Base-by-base conservation (phyloP, 2,329 filamentous ascomycete genomes). In the Alternaria ventricosa region DNA sequence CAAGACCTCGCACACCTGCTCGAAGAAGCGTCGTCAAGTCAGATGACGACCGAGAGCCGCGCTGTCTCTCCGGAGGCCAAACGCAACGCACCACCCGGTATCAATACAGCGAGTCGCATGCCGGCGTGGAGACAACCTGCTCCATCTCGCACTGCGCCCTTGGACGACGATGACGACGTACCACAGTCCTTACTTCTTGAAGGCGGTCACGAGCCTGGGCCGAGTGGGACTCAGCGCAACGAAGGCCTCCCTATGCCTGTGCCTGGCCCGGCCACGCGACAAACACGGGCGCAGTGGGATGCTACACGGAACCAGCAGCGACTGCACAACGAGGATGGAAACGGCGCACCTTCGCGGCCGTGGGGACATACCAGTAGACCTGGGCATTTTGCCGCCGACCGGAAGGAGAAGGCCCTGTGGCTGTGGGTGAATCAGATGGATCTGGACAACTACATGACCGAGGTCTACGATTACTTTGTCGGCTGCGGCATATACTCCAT, bases 351-450 rank as follows among this genome's bases (percentile, higher is more conserved):
- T 43, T 61, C 63, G 2, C 65, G 67, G 11, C 63, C 69, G 4
- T 78, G 75, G 74, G 67, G 64, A 9, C 61, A 70, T 36, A 64
- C 71, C 11, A 69, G 64, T 6, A 67, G 75, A 51, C 63, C 70
- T 3, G 72, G 72, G 5, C 71, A 74, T 41, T 75, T 77, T 23
- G 71, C 72, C 12, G 69, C 85, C 27, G 87, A 88, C 71, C 87
- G 89, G 1, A 89, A 89, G 78, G 91, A 95, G 75, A 91, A 90
- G 78, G 94, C 94, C 4, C 88, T 97, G 83, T 97, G 93, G 90
- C 88, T 92, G 80, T 97, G 94, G 92, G 92, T 92, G 58, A 97
- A 97, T 74, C 92, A 96, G 61, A 89, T 92, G 41, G 96, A 97
- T 75, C 84, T 97, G 57, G 94, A 97, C 79, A 90, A 89, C 72